Conservation (phyloP, 495 filamentous ascomycete species). For the Penicillium paxilli region DNA sequence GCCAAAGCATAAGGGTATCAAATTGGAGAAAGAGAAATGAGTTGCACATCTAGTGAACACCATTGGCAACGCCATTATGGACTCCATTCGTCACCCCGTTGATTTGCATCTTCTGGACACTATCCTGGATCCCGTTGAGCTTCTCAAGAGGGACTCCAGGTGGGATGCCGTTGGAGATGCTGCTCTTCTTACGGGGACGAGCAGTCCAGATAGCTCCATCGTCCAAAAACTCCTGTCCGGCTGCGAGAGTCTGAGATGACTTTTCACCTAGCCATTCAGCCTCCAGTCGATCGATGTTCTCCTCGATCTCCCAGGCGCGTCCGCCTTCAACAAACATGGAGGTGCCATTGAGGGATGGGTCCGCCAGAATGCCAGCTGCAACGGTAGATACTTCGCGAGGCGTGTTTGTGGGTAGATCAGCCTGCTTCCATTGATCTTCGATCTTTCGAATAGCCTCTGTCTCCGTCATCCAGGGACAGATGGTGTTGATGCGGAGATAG, state of each 20-base stretch:
- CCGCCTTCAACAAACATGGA: slow-evolving; percentile 50
- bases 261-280: slow-evolving; percentile 46
- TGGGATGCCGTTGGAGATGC: slow-evolving; percentile 22
- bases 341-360: slow-evolving; percentile 38
- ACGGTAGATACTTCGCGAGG: slow-evolving; percentile 43
- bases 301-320: slow-evolving; percentile 50
- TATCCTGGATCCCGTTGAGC: slow-evolving; percentile 13
- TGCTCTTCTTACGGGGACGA: slow-evolving; percentile 17
- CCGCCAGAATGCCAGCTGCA: slow-evolving; percentile 41
- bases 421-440: slow-evolving; percentile 41
- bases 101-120: slow-evolving; percentile 1
- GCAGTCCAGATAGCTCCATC: slow-evolving; percentile 28
- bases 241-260: slow-evolving; percentile 32
- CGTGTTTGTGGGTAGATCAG: slow-evolving; percentile 46
- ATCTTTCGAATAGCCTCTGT: slow-evolving; percentile 45
- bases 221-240: slow-evolving; percentile 41
- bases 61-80: slow-evolving; percentile 15
- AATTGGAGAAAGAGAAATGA: not conserved
- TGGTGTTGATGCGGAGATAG: slow-evolving; percentile 49
- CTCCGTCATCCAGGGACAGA: slow-evolving; percentile 56
- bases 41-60: slow-evolving; percentile 10
- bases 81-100: slow-evolving; percentile 12
- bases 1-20: slow-evolving; percentile 3
- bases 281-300: slow-evolving; percentile 42
- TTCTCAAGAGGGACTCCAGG: slow-evolving; percentile 23